phyloP scores from a whole-genome alignment of 2,329 filamentous ascomycete species.

The Neonectria coccinea region DNA sequence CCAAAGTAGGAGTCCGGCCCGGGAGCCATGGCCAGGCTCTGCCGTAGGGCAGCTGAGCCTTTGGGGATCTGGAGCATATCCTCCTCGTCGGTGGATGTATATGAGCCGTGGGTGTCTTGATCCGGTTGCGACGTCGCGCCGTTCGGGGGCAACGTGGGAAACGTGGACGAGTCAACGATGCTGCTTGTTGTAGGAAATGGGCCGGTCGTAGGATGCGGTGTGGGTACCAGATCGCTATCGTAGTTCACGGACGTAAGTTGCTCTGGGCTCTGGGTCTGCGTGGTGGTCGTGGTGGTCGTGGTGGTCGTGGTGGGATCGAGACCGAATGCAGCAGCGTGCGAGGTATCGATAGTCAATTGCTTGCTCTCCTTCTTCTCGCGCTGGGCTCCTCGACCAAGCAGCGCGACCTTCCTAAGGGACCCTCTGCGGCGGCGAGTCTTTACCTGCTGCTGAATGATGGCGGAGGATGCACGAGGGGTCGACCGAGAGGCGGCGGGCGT shows the following conservation, averaged over 20 bases:
- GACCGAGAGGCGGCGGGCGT: slow-evolving; percentile 50
- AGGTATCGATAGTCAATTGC: slow-evolving; percentile 57
- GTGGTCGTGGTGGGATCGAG: slow-evolving; percentile 25
- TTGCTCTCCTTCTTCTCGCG: slow-evolving; percentile 68
- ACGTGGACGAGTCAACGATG: slow-evolving; percentile 29
- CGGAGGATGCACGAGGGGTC: slow-evolving; percentile 45
- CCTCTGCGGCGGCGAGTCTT: slow-evolving; percentile 78
- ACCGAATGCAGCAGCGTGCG: slow-evolving; percentile 44
- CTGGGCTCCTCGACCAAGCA: slow-evolving; percentile 79
- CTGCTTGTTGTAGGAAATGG: slow-evolving; percentile 54
- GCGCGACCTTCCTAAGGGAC: slow-evolving; percentile 86
- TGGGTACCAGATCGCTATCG: slow-evolving; percentile 58
- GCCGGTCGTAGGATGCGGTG: slow-evolving; percentile 60
- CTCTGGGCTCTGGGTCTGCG: slow-evolving; percentile 37
- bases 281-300: slow-evolving; percentile 19
- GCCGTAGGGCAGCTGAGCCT: slow-evolving; percentile 57
- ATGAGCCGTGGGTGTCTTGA: slow-evolving; percentile 39
- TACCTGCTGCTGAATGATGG: slow-evolving; percentile 54
- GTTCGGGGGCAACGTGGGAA: slow-evolving; percentile 33
- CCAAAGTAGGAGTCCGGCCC: slow-evolving; percentile 74
- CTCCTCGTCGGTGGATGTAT: slow-evolving; percentile 83
- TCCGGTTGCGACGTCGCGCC: slow-evolving; percentile 28
- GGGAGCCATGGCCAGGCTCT: slow-evolving; percentile 61
- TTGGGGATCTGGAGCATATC: slow-evolving; percentile 75
- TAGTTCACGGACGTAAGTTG: slow-evolving; percentile 57